Evolutionary conservation across 345 rosid genomes (phyloP).

Genomic region (Eucalyptus lansdowneana): DNA sequence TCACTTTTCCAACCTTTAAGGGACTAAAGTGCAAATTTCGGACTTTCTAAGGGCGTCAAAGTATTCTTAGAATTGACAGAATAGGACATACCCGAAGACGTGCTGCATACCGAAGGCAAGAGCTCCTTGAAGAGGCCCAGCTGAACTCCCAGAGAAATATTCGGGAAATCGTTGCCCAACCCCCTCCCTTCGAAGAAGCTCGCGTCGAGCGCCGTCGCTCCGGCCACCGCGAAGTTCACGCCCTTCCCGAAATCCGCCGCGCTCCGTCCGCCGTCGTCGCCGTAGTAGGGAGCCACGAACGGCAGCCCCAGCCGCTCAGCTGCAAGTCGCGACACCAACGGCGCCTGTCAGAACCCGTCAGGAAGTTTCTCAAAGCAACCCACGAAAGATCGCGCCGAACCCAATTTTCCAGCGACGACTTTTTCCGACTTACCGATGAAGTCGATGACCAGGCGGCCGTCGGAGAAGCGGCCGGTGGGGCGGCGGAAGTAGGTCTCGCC

Average conservation of each 20-base stretch:
- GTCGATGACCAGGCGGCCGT: slow-evolving; percentile 47
- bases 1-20: neutral
- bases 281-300: slow-evolving; percentile 18
- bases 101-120: slow-evolving; percentile 19
- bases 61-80: neutral
- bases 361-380: neutral
- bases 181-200: slow-evolving; percentile 11
- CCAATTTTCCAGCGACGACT: neutral
- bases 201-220: slow-evolving; percentile 32
- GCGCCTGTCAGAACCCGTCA: neutral
- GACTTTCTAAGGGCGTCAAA: neutral
- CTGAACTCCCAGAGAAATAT: slow-evolving; percentile 17
- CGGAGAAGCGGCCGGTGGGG: slow-evolving; percentile 34
- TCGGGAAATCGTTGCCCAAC: slow-evolving; percentile 1
- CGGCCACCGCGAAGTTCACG: slow-evolving; percentile 40
- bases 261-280: slow-evolving; percentile 3
- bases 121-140: slow-evolving; percentile 20
- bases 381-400: neutral
- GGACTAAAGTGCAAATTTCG: neutral
- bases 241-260: slow-evolving; percentile 8
- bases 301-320: slow-evolving; percentile 31
- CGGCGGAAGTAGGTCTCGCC: slow-evolving; percentile 29
- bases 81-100: slow-evolving; percentile 6
- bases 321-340: neutral
- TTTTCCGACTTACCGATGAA: slow-evolving; percentile 20